Evolutionary conservation across 2,329 filamentous ascomycete species (phyloP), one percentile per base, ranked within the genome.

Genomic region (Fusarium gaditjirri): DNA sequence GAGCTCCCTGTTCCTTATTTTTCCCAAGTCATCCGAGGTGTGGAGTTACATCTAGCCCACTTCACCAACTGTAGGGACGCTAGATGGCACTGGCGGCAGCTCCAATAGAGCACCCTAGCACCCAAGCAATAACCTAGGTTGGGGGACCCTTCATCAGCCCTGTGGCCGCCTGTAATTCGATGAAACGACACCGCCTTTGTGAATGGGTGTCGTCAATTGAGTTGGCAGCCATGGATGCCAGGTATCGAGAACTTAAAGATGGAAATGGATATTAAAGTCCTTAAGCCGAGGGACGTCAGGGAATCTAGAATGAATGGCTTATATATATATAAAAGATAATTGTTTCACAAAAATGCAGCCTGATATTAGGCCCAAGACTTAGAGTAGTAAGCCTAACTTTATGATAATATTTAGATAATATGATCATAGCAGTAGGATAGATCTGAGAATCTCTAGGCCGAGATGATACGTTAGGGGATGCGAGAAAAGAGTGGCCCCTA

Each of bases 111-210:
- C 33, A 52, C 23, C 17, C 19, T 27, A 53, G 33, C 33, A 52
- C 23, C 17, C 19, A 36, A 53, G 33, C 33, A 35, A 52, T 27
- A 14, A 35, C 36, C 16, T 25, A 50, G 35, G 47, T n/a, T 50
- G 29, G 35, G 44, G 27, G 68, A 75, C 75, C 72, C 73, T 70
- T 71, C 68, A 65, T 70, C 71, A 75, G 66, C 71, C 68, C 71
- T 77, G 73, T 68, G 64, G 65, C 58, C 58, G 47, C 70, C 70
- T 75, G 70, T 73, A 75, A 68, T 66, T 73, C 75, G 73, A 70
- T 66, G 49, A 23, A 56, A 52, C 67, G 75, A 77, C 74, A 77
- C 75, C 75, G 75, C 75, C 68, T 71, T 74, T 71, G 54, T 53
- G 25, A 33, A 60, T 60, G 21, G 44, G 25, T 21, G 57, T 54